These are phyloP conservation scores for Zygosaccharomyces bisporus DNA, from an alignment of 805 yeast genomes.

Conservation along the genomic window DNA sequence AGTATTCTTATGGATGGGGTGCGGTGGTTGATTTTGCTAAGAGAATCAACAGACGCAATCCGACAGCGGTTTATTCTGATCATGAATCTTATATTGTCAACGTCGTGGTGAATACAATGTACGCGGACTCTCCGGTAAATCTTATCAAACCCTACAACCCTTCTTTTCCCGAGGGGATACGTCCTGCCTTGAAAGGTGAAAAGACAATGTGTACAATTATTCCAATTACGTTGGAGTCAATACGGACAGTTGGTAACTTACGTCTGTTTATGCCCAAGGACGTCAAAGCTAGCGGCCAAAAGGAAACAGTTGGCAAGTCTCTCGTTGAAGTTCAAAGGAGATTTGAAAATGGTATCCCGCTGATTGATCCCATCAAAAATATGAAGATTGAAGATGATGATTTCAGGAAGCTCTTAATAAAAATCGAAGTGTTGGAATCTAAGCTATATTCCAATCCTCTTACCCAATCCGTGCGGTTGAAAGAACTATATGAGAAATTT, in stretches of 20 bases:
- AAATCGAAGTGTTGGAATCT: constrained; percentile 77
- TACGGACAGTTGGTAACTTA: constrained; percentile 70
- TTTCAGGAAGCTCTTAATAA: constrained; percentile 65
- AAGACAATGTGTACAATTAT: constrained; percentile 68
- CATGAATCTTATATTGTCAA: constrained; percentile 88
- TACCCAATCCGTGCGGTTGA: constrained; percentile 55
- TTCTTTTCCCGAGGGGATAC: constrained; percentile 77
- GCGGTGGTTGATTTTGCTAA: constrained; percentile 75
- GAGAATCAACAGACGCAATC: constrained; percentile 60
- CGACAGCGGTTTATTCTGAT: constrained; percentile 59
- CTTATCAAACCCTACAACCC: constrained; percentile 76
- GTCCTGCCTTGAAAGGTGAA: constrained; percentile 76
- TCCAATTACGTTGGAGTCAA: constrained; percentile 79
- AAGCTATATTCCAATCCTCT: constrained; percentile 69
- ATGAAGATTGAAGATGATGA: constrained; percentile 89
- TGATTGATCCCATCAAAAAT: constrained; percentile 82
- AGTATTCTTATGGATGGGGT: constrained; percentile 92
- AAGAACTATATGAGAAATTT: constrained; percentile 62
- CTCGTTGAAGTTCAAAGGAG: constrained; percentile 75
- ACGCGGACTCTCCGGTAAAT: constrained; percentile 78
- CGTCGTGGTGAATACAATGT: constrained; percentile 75
- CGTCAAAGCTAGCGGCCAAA: constrained; percentile 57
- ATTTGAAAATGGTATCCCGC: constrained; percentile 88
- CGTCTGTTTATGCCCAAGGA: constrained; percentile 78
- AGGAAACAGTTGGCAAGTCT: constrained; percentile 62